A percentile compares a stretch with the other conserved stretches of the same genome.
Evolutionary conservation across 2,329 filamentous ascomycete species (phyloP).

Genomic region (Calonectria fujianensis): DNA sequence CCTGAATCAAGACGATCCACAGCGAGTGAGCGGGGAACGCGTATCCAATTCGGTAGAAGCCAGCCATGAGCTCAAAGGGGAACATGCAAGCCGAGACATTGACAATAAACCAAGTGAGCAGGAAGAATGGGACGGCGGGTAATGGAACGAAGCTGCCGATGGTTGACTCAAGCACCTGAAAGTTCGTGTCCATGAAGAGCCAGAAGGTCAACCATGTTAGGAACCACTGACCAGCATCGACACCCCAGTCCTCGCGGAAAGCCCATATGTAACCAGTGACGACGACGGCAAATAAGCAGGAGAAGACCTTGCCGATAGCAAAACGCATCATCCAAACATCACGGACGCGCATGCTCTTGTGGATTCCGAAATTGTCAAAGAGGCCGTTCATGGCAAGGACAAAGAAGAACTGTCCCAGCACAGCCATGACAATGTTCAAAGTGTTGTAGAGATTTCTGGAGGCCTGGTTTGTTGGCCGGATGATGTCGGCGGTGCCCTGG

Average conservation of each 20-base stretch:
- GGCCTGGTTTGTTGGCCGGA: constrained; percentile 60
- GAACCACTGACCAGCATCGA: constrained; percentile 55
- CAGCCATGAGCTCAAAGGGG: constrained; percentile 61
- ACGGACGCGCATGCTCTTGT: constrained; percentile 45
- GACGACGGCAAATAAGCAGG: constrained; percentile 60
- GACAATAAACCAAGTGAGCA: constrained; percentile 64
- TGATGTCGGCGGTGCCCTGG: constrained; percentile 52
- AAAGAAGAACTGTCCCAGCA: constrained; percentile 58
- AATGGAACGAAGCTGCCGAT: constrained; percentile 57
- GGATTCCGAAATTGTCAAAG: constrained; percentile 47
- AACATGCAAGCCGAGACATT: constrained; percentile 61
- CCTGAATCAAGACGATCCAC: constrained; percentile 61
- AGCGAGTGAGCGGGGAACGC: constrained; percentile 59
- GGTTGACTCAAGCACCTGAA: constrained; percentile 62
- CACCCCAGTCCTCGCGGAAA: constrained; percentile 64
- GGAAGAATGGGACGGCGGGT: constrained; percentile 62
- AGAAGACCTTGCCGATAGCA: constrained; percentile 57
- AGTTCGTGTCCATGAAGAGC: constrained; percentile 65
- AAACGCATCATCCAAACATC: constrained; percentile 54
- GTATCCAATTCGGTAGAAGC: constrained; percentile 63
- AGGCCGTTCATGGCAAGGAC: constrained; percentile 53
- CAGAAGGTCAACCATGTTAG: constrained; percentile 58
- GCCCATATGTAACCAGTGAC: constrained; percentile 66
- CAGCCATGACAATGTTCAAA: constrained; percentile 60
- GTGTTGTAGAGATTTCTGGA: constrained; percentile 61